Conservation (phyloP, 768 basidiomycete genomes). For the Albatrellus ellisii region DNA sequence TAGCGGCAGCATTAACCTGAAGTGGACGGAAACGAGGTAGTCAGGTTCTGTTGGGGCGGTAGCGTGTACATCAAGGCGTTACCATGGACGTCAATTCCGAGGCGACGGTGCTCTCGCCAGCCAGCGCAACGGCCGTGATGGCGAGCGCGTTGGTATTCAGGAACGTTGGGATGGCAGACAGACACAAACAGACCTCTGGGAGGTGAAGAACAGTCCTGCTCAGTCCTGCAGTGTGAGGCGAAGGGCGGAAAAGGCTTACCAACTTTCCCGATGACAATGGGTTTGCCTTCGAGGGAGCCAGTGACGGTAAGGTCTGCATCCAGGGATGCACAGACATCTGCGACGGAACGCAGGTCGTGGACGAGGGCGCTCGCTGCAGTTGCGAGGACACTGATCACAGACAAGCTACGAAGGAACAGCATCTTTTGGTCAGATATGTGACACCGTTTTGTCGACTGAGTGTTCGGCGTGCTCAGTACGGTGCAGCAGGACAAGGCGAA, state of each 20-base stretch:
- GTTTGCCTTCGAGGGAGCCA: constrained; percentile 14
- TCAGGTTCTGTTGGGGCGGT: neutral
- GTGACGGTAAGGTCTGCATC: constrained; percentile 20
- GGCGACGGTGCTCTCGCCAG: constrained; percentile 22
- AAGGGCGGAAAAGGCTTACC: constrained; percentile 12
- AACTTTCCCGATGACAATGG: constrained; percentile 18
- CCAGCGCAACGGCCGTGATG: constrained; percentile 18
- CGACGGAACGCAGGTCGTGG: constrained; percentile 5
- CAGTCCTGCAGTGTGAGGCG: neutral
- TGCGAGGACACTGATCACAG: constrained; percentile 1
- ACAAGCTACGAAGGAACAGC: constrained; percentile 5
- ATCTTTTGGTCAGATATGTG: too few relatives aligned
- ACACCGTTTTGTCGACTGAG: too few relatives aligned
- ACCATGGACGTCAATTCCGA: constrained; percentile 19
- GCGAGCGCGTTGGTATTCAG: constrained; percentile 22
- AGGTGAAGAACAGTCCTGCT: neutral
- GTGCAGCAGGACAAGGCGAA: too few relatives aligned
- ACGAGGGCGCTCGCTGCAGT: constrained; percentile 1
- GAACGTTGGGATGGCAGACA: constrained; percentile 25
- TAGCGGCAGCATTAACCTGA: constrained; percentile 17
- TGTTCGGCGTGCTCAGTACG: too few relatives aligned
- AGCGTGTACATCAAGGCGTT: constrained; percentile 21
- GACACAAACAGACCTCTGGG: constrained; percentile 31
- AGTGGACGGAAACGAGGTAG: neutral
- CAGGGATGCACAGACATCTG: constrained; percentile 31